These are phyloP conservation scores for Fusarium chlamydosporum DNA, from an alignment of 2,329 filamentous ascomycete species.

Conservation along the genomic window DNA sequence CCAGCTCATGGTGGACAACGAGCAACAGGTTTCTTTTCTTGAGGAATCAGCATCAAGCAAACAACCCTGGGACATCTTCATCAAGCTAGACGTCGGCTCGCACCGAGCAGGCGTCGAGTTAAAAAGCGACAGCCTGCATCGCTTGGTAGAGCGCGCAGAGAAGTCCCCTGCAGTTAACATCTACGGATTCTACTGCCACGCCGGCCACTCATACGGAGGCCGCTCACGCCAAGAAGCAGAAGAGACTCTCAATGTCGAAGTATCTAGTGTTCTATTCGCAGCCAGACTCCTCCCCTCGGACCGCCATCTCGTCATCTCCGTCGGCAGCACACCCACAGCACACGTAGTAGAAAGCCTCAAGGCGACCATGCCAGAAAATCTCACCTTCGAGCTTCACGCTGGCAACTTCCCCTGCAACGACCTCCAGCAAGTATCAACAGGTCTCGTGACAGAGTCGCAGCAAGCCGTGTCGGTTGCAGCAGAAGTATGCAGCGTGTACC, in stretches of 20 bases:
- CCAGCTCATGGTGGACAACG: conserved; percentile 57
- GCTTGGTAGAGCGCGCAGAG: conserved; percentile 50
- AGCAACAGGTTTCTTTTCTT: conserved; percentile 53
- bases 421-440: conserved; percentile 58
- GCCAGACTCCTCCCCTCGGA: conserved; percentile 51
- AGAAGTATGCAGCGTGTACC: conserved; percentile 58
- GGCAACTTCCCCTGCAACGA: conserved; percentile 58
- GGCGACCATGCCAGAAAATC: conserved; percentile 49
- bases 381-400: conserved; percentile 57
- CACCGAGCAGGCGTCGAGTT: conserved; percentile 54
- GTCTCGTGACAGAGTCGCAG: conserved; percentile 49
- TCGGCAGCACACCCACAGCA: conserved; percentile 57
- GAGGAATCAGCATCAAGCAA: conserved; percentile 41
- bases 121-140: conserved; percentile 47
- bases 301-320: conserved; percentile 51
- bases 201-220: conserved; percentile 56
- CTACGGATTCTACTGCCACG: conserved; percentile 58
- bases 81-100: conserved; percentile 57
- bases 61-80: conserved; percentile 54
- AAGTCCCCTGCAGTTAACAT: conserved; percentile 51
- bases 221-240: conserved; percentile 53
- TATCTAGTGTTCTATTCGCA: conserved; percentile 52
- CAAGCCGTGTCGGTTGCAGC: conserved; percentile 53
- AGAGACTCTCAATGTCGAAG: conserved; percentile 50
- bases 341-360: conserved; percentile 55